Evolutionary conservation across 176 grass and related monocot genomes (phyloP), one percentile per base, ranked within the genome.

Genomic region (Avena eriantha): DNA sequence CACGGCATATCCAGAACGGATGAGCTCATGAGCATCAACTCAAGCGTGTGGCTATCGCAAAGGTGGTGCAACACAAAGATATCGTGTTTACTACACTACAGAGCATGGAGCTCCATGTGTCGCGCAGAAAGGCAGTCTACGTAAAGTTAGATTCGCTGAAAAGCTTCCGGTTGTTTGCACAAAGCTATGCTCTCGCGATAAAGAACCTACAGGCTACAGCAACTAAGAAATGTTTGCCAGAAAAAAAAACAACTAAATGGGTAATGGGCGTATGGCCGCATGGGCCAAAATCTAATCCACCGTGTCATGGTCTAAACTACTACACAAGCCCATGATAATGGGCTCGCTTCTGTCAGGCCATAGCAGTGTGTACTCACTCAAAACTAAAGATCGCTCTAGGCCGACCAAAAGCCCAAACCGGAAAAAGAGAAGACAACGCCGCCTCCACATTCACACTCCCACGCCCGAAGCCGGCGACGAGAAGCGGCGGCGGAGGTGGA

Each of bases 401-500:
- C 61, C 4, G 61, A 33, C 5, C 5, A 46, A 49, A 71, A 75
- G 46, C 72, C 23, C 46, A 75, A 51, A 51, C 72, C 46, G 0
- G 22, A 49, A 51, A 50, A 23, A 31, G 23, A 31, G 72, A 31
- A 74, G 72, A 31, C 7, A 10, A 2, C 23, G 23, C 46, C 14
- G 24, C 46, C 47, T 50, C 72, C 48, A 75, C 46, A 51, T 51
- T 75, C 48, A 50, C 72, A 29, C 23, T 51, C 47, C 46, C 72
- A 75, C 72, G 8, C 72, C 24, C 5, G 14, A 74, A 91, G 85
- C 49, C 56, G 85, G 74, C 76, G 85, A 22, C 60, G 69, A 36
- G 13, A 4, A 21, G 48, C 46, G 33, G 82, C 46, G 85, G 55
- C 11, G 64, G 63, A 3, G 60, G 48, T 26, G 63, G 83, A 47